Percentiles rank a stretch among this genome's conserved stretches.
phyloP scores from a whole-genome alignment of 2,329 filamentous ascomycete genomes.

The Gnomoniopsis smithogilvyi region DNA sequence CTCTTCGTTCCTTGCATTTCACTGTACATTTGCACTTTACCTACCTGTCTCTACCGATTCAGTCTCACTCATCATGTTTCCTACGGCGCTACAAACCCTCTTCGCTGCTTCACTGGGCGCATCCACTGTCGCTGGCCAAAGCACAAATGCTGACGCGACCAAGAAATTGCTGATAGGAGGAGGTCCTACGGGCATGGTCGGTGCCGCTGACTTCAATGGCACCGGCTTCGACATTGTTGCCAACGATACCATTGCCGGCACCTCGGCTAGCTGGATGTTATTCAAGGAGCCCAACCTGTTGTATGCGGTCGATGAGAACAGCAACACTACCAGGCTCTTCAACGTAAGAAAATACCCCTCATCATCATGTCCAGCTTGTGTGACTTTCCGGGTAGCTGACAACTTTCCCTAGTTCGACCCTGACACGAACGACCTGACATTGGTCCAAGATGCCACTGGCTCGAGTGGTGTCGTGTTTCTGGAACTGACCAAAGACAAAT shows the following conservation, averaged over 20 bases:
- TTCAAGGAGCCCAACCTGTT: conserved; percentile 36
- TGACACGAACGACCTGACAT: conserved; percentile 27
- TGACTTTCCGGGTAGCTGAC: neutral
- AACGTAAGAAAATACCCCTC: conserved; percentile 20
- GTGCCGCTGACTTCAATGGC: conserved; percentile 40
- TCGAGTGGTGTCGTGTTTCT: conserved; percentile 45
- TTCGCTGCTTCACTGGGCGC: neutral
- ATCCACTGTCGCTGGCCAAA: neutral
- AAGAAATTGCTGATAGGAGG: conserved; percentile 38
- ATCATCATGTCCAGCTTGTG: neutral
- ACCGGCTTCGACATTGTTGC: conserved; percentile 34
- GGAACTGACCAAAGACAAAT: conserved; percentile 41
- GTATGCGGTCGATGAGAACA: conserved; percentile 48
- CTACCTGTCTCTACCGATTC: neutral
- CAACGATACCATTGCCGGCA: conserved; percentile 29
- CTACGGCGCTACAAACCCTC: neutral
- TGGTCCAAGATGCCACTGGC: conserved; percentile 29
- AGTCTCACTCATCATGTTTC: neutral
- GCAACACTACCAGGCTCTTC: conserved; percentile 36
- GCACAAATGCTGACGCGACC: neutral
- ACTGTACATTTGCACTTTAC: too few relatives aligned
- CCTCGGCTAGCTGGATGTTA: conserved; percentile 43
- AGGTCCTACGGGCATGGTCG: conserved; percentile 34
- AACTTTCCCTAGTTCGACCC: conserved; percentile 28
- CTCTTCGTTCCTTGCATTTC: too few relatives aligned